Base-by-base conservation (phyloP, 257 asterid species). In the Eucommia ulmoides region DNA sequence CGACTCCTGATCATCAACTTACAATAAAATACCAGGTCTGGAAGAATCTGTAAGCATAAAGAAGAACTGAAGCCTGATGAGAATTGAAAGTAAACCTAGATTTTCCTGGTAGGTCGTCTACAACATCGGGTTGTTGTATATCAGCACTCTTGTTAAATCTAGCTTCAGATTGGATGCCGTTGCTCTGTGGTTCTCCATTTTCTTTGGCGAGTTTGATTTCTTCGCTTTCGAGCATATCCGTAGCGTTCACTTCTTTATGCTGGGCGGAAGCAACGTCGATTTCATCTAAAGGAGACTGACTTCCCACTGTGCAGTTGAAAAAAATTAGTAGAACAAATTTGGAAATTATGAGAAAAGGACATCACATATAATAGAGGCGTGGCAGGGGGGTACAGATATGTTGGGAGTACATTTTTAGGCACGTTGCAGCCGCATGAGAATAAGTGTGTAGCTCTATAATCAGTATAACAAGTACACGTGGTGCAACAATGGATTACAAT, bases 151-250 rank as follows among this genome's bases (percentile, higher is more conserved):
- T 73, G 47, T 74, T 79, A 24, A 85, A 66, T 62, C 72, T 78
- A 41, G 55, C 59, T 33, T 62, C 77, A 50, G 33, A 60, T 59
- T 80, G 74, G 62, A 58, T 56, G 54, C 81, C 83, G 62, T 85
- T 89, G 77, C 67, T 80, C 65, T 65, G 82, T 64, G 68, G 81
- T 49, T 74, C 86, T 53, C 94, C 96, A 52, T 86, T 85, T 68
- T 80, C 98, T 65, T 67, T 66, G 38, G 96, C 84, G 58, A 74
- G 85, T 70, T 76, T 92, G n/a, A 82, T 86, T 56, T 77, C 97
- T 68, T 81, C 94, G 54, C 60, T 77, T 24, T 80, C 97, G 52
- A 73, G 71, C 47, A 73, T 55, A 50, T 70, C 84, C 59, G 71
- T 58, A 42, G 62, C 62, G 61, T 67, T 82, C 38, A 59, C 64